Evolutionary conservation across 371 early-diverging fungal species (phyloP).

Genomic region (Scutellospora calospora): DNA sequence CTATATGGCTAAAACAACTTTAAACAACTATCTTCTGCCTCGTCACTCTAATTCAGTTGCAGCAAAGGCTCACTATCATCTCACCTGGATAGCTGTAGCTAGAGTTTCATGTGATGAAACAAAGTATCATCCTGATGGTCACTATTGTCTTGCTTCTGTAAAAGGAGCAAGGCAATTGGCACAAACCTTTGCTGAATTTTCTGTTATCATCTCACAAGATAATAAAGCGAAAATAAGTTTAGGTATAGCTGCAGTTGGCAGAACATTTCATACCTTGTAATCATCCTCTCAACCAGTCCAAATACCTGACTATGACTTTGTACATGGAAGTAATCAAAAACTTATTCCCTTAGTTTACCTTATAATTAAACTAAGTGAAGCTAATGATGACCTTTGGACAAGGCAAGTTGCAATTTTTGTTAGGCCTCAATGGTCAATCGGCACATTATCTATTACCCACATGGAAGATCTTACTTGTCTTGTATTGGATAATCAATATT

Average conservation of each 20-base stretch:
- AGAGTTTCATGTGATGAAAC: background rate
- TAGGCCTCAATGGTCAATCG: background rate
- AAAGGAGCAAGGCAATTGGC: background rate
- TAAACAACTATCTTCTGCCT: slow-evolving; percentile 1
- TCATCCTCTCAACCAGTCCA: no score
- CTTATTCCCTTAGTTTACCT: background rate
- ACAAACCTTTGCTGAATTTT: background rate
- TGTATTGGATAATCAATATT: background rate
- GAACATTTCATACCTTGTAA: background rate
- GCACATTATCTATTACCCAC: slow-evolving; percentile 11
- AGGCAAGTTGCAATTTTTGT: background rate
- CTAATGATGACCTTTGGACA: slow-evolving; percentile 3
- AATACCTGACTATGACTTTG: slow-evolving; percentile 1
- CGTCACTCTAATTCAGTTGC: background rate
- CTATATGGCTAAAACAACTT: slow-evolving; percentile 2
- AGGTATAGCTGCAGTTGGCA: background rate
- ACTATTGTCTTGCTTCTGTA: slow-evolving; percentile 4
- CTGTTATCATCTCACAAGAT: background rate
- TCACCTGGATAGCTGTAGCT: background rate
- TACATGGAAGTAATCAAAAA: background rate
- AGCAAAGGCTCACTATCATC: background rate
- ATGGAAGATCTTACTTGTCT: slow-evolving; percentile 5
- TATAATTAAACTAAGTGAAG: background rate
- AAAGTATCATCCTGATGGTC: background rate
- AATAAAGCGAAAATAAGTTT: slow-evolving; percentile 3